Evolutionary conservation across 176 grass and related monocot genomes (phyloP).

Genomic region (Oryza brachyantha): DNA sequence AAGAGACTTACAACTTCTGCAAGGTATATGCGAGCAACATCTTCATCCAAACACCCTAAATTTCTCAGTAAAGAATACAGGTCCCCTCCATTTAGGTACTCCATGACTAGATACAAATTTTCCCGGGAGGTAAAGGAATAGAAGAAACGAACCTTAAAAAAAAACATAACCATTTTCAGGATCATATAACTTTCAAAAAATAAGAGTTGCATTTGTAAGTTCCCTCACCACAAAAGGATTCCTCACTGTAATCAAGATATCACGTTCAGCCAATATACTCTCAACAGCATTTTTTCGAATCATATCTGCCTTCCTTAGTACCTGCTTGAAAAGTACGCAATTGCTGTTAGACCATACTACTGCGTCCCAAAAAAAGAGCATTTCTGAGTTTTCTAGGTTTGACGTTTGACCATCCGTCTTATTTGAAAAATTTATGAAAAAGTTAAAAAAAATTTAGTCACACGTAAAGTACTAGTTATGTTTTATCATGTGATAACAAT

Average conservation of each 20-base stretch:
- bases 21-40: conserved; percentile 94
- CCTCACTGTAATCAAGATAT: conserved; percentile 94
- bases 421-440: too few relatives aligned
- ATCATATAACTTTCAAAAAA: conserved; percentile 24
- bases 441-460: too few relatives aligned
- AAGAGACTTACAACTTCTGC: conserved; percentile 95
- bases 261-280: conserved; percentile 98
- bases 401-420: too few relatives aligned
- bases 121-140: conserved; percentile 98
- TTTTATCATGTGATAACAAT: too few relatives aligned
- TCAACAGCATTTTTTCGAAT: conserved; percentile 99
- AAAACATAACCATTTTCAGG: conserved; percentile 38
- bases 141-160: conserved; percentile 94
- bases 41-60: conserved; percentile 97
- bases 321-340: conserved; percentile 52
- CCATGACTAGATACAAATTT: conserved; percentile 99
- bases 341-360: conserved; percentile 17
- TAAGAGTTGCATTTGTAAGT: not conserved
- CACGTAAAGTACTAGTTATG: too few relatives aligned
- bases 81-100: conserved; percentile 98
- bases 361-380: too few relatives aligned
- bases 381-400: too few relatives aligned
- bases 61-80: conserved; percentile 95
- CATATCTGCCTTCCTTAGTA: conserved; percentile 98
- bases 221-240: conserved; percentile 98